Base-by-base conservation (phyloP, 306 rosid genomes). In the Myrica gale region DNA sequence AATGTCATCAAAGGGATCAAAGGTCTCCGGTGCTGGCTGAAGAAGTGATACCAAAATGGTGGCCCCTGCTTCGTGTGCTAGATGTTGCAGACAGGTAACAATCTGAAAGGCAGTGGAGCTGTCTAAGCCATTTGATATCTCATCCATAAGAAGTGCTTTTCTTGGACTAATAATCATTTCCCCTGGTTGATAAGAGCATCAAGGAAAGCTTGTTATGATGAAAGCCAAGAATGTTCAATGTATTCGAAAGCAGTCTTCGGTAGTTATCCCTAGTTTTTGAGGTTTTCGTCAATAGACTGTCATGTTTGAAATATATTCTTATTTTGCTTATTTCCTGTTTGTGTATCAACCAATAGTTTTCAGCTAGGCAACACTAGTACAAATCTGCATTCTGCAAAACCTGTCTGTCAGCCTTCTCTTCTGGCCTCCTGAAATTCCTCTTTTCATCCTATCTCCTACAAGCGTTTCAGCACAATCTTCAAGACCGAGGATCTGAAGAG, bases 121-220 rank as follows among this genome's bases (percentile, higher is more conserved):
- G 81, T 90, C 96, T 71, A 90, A 76, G 16, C 96, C 96, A 70
- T 80, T 90, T 50, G 92, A 88, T 84, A 90, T 90, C 76, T 90
- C 96, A 63, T 88, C 96, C 96, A 90, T 90, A 16, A 90, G 84
- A 12, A 90, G 74, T 16, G 85, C 87, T 78, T 76, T 90, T 37
- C 75, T 84, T 41, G 89, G 92, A 39, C 92, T 87, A 51, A 90
- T 82, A 13, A 86, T 83, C 80, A 90, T 88, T 75, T 90, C 96
- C 48, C 88, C 91, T 85, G 71, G 56, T 16, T 16, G 62, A 32
- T 48, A n/a, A 57, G 20, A 51, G 47, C 7, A 51, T 0, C 2
- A 46, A 68, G 39, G 67, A 45, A 12, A 57, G n/a, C 43, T 21
- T 51, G 21, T 19, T 32, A 3, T 66, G 47, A 55, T 47, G 12